Evolutionary conservation across 306 rosid genomes (phyloP).

Genomic region (Spatholobus suberectus): DNA sequence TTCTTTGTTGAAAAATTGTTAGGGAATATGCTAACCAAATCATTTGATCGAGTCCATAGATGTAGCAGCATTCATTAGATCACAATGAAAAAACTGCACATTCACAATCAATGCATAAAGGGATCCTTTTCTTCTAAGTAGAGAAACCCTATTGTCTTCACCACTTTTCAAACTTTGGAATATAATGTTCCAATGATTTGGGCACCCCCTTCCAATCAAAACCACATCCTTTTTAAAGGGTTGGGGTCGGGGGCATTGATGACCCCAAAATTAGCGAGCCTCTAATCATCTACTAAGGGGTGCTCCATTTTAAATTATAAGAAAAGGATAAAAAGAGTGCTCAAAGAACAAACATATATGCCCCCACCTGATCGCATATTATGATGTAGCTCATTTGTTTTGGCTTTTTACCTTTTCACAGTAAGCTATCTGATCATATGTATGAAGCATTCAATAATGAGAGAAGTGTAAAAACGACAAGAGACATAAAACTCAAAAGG

Average conservation of each 20-base stretch:
- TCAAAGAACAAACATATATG: conserved; percentile 46
- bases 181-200: conserved; percentile 82
- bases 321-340: conserved; percentile 40
- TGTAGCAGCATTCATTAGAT: conserved; percentile 44
- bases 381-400: conserved; percentile 48
- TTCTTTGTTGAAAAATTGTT: conserved; percentile 84
- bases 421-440: conserved; percentile 35
- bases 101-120: conserved; percentile 56
- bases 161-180: conserved; percentile 46
- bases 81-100: conserved; percentile 45
- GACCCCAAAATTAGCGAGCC: conserved; percentile 52
- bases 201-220: conserved; percentile 53
- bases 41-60: conserved; percentile 54
- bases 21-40: conserved; percentile 69
- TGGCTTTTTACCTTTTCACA: conserved; percentile 55
- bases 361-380: conserved; percentile 56
- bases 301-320: conserved; percentile 46
- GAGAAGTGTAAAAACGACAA: conserved; percentile 45
- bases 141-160: conserved; percentile 58
- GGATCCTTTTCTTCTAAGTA: conserved; percentile 77
- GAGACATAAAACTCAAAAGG: conserved; percentile 36
- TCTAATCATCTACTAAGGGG: conserved; percentile 52
- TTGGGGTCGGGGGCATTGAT: conserved; percentile 39
- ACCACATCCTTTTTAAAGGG: conserved; percentile 48
- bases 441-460: conserved; percentile 55